Base-by-base conservation (phyloP, 73 alveolate genomes). In the Symbiodinium natans region DNA sequence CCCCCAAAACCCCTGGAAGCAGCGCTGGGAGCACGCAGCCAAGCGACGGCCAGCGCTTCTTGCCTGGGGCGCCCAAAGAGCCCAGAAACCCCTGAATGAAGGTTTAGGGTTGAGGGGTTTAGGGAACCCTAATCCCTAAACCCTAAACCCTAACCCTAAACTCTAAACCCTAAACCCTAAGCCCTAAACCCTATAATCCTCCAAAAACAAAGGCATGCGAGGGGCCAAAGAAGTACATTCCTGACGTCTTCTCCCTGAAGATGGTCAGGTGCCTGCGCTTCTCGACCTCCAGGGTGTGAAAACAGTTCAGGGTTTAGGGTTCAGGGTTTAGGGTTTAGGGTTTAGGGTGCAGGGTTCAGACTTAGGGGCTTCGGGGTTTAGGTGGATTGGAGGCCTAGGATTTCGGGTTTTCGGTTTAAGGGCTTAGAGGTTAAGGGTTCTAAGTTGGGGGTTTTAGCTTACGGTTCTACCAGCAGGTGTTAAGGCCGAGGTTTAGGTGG, bases 11-110 rank as follows among this genome's bases (percentile, higher is more conserved):
- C 29, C 68, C 23, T 21, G 3, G n/a, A 23, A 52, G n/a, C n/a
- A 52, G 23, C 31, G 29, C 29, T 19, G n/a, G 71, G 31, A 9
- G 23, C 71, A 52, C 17, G 2, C 31, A 52, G 71, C 71, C 4
- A 29, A 29, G 71, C 23, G 31, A 52, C 43, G 95, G 95, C 95
- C 95, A 88, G 36, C 95, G 95, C 95, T 88, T 88, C 73, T 63
- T 56, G 73, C 95, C 95, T 88, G 34, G 71, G 68, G 7, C 42
- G 9, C 34, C 82, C 63, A 17, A 10, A n/a, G n/a, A 17, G 23
- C 63, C 63, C 8, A 48, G 17, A 17, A 17, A 48, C 63, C 63
- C 17, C 23, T 8, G 17, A 48, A 48, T 48, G 63, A 48, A 17
- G 82, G 82, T n/a, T 63, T 11, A 0, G 19, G 82, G 38, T 27